These are phyloP conservation scores for Coleophoma eucalyptorum DNA, from an alignment of 2,329 filamentous ascomycete genomes.

Conservation along the genomic window DNA sequence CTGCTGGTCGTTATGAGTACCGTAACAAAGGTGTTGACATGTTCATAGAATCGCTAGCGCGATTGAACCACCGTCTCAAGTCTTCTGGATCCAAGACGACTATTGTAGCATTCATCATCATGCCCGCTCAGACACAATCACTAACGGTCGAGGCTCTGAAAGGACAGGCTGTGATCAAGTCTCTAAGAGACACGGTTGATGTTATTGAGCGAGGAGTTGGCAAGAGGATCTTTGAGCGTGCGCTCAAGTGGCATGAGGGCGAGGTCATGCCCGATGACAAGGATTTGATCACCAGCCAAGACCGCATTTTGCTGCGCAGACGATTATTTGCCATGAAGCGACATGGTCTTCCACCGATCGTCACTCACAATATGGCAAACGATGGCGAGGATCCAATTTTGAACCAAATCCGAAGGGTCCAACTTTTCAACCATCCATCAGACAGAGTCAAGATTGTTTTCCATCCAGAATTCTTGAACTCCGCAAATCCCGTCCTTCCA, in stretches of 20 bases:
- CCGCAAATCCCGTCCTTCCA: slow-evolving; percentile 88
- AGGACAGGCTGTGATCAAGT: slow-evolving; percentile 96
- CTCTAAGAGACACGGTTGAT: slow-evolving; percentile 85
- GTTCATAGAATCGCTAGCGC: slow-evolving; percentile 96
- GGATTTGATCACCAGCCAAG: slow-evolving; percentile 86
- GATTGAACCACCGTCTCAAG: slow-evolving; percentile 92
- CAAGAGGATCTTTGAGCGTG: slow-evolving; percentile 90
- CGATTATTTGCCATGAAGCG: slow-evolving; percentile 97
- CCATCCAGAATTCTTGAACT: slow-evolving; percentile 97
- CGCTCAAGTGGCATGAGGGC: slow-evolving; percentile 92
- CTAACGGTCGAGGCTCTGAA: slow-evolving; percentile 94
- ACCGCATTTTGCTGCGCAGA: slow-evolving; percentile 87
- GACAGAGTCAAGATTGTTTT: slow-evolving; percentile 98
- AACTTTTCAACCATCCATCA: slow-evolving; percentile 92
- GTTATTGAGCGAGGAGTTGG: slow-evolving; percentile 92
- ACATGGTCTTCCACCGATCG: slow-evolving; percentile 83
- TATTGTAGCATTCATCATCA: slow-evolving; percentile 96
- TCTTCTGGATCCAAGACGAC: slow-evolving; percentile 81
- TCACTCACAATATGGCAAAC: slow-evolving; percentile 98
- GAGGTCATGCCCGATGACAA: slow-evolving; percentile 93
- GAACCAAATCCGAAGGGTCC: slow-evolving; percentile 91
- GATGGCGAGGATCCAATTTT: slow-evolving; percentile 90
- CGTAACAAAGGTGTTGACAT: slow-evolving; percentile 98
- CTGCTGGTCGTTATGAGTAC: slow-evolving; percentile 94
- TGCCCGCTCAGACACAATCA: slow-evolving; percentile 94